Conservation (phyloP, 768 basidiomycete genomes). For the Mycena albidolilacea region DNA sequence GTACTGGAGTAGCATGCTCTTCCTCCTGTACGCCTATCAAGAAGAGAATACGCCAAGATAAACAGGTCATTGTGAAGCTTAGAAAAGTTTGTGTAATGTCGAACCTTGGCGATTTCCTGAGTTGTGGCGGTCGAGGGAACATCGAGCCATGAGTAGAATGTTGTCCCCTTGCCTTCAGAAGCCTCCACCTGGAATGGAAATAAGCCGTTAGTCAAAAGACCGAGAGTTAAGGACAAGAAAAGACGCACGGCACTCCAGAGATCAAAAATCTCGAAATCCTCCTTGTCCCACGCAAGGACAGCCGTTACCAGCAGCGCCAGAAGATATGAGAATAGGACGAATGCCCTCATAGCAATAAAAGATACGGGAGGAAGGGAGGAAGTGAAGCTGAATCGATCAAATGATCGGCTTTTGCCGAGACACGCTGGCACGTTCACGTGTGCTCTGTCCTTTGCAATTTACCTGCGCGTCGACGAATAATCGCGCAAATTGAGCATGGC, state of each 20-base stretch:
- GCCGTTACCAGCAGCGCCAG: constrained; percentile 67
- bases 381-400: constrained; percentile 25
- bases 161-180: constrained; percentile 93
- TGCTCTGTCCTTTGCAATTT: background rate
- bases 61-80: no score
- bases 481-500: constrained; percentile 58
- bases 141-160: constrained; percentile 95
- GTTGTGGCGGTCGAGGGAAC: constrained; percentile 81
- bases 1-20: constrained; percentile 92
- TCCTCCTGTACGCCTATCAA: constrained; percentile 82
- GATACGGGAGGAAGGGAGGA: constrained; percentile 54
- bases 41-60: no score
- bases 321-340: constrained; percentile 19
- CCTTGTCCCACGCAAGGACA: constrained; percentile 82
- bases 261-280: constrained; percentile 98
- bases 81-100: no score
- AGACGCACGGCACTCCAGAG: constrained; percentile 49
- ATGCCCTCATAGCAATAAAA: constrained; percentile 51
- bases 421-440: constrained; percentile 20
- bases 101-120: constrained; percentile 78
- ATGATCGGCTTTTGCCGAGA: background rate
- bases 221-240: constrained; percentile 54
- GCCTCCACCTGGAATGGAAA: constrained; percentile 69
- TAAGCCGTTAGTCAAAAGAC: background rate
- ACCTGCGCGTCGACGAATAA: background rate